Percentiles rank a stretch among this genome's conserved stretches.
Evolutionary conservation across 139 green algal species (phyloP).

Genomic region (Auxenochlorella protothecoides): DNA sequence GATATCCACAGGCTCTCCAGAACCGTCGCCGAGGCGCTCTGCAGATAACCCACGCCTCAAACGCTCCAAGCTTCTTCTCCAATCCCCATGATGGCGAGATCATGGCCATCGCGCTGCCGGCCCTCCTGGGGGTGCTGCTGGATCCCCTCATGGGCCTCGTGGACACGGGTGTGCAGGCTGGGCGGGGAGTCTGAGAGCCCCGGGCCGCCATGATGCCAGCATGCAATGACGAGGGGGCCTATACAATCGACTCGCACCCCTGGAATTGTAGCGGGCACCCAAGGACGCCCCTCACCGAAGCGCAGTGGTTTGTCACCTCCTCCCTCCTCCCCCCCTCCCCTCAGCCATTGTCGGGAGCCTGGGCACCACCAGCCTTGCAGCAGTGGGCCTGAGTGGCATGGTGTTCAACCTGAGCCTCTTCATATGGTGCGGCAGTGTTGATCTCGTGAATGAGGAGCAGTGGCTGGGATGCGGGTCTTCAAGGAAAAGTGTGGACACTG

Average conservation of each 20-base stretch:
- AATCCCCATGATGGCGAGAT: too few species aligned
- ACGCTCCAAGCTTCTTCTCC: too few species aligned
- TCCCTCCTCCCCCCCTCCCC: background rate
- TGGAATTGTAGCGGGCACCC: too few species aligned
- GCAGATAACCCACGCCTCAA: too few species aligned
- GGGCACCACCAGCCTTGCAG: conserved; percentile 21
- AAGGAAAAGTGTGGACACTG: background rate
- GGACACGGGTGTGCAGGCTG: conserved; percentile 8
- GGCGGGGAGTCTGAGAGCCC: background rate
- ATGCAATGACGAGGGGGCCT: too few species aligned
- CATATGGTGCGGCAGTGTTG: conserved; percentile 5
- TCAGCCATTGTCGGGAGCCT: conserved; percentile 24
- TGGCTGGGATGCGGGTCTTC: background rate
- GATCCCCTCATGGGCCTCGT: conserved; percentile 33
- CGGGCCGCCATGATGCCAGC: background rate
- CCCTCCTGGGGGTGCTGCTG: conserved; percentile 8
- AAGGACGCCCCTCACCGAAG: background rate
- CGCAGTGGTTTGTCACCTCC: background rate
- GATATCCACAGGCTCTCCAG: too few species aligned
- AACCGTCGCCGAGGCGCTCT: too few species aligned
- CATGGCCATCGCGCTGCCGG: too few species aligned
- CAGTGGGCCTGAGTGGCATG: conserved; percentile 20
- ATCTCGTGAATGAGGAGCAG: background rate
- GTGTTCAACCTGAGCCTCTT: conserved; percentile 24
- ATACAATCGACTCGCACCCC: too few species aligned